These are phyloP conservation scores for Marvania coccoides DNA, from an alignment of 139 green algal species.

Conservation along the genomic window DNA sequence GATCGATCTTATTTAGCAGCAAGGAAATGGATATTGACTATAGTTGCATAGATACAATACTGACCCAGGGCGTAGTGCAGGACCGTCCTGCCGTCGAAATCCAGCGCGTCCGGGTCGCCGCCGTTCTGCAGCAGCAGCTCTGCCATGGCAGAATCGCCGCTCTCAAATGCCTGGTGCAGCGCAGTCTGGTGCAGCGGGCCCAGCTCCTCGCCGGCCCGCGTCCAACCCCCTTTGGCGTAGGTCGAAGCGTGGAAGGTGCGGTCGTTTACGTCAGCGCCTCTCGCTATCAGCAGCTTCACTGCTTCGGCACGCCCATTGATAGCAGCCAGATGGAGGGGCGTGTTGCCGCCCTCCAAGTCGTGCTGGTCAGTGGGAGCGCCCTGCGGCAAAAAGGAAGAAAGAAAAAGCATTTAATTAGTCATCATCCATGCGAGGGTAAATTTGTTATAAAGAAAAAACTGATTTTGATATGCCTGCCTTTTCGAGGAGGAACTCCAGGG, in stretches of 20 bases:
- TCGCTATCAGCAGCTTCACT: conserved; percentile 24
- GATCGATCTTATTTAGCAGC: neutral
- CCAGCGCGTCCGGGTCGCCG: neutral
- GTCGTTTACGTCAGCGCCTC: neutral
- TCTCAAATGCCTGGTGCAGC: conserved; percentile 40
- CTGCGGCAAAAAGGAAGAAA: neutral
- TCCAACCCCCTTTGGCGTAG: conserved; percentile 38
- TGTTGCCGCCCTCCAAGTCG: conserved; percentile 37
- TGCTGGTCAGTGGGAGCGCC: conserved; percentile 8
- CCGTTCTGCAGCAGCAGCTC: conserved; percentile 6
- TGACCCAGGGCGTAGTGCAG: conserved; percentile 52
- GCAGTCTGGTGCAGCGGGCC: conserved; percentile 44
- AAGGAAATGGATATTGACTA: too few species aligned
- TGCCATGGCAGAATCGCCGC: conserved; percentile 4
- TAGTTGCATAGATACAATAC: too few species aligned
- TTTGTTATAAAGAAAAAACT: neutral
- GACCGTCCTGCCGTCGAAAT: conserved; percentile 38
- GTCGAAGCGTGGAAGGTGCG: conserved; percentile 15
- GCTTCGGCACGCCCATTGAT: conserved; percentile 20
- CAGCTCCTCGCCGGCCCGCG: conserved; percentile 27
- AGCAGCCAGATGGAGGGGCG: conserved; percentile 41
- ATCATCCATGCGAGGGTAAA: neutral
- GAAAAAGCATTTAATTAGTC: too few species aligned
- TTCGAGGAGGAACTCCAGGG: conserved; percentile 16
- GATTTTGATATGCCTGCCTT: too few species aligned